These are phyloP conservation scores for Metschnikowia kofuensis DNA, from an alignment of 805 yeast species.

Conservation along the genomic window DNA sequence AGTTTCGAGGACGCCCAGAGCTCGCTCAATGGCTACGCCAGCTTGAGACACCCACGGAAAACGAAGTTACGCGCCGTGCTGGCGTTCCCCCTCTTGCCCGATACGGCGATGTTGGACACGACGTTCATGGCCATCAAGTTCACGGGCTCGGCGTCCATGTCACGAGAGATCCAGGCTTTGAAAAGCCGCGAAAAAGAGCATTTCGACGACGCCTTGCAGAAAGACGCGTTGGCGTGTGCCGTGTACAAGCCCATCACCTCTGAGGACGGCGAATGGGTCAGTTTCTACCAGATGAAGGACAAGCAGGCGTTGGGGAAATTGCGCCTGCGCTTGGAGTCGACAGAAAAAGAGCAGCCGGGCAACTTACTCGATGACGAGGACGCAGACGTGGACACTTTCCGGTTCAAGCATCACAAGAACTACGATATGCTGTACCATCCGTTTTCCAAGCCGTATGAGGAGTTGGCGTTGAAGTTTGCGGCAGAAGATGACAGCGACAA, in stretches of 20 bases:
- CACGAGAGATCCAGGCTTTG: conserved; percentile 32
- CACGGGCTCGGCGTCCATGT: conserved; percentile 51
- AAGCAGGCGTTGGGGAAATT: conserved; percentile 23
- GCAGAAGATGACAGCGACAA: conserved; percentile 22
- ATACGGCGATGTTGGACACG: conserved; percentile 85
- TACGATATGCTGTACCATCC: conserved; percentile 65
- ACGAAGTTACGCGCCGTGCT: conserved; percentile 68
- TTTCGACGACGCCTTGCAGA: conserved; percentile 31
- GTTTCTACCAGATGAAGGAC: conserved; percentile 41
- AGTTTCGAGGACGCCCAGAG: conserved; percentile 66
- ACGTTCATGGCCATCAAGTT: conserved; percentile 64
- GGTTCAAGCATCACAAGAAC: conserved; percentile 68
- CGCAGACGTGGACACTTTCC: conserved; percentile 40
- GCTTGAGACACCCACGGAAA: conserved; percentile 75
- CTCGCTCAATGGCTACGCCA: conserved; percentile 35
- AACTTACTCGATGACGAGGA: conserved; percentile 45
- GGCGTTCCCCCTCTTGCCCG: conserved; percentile 83
- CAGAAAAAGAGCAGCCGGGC: conserved; percentile 41
- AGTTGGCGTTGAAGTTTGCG: conserved; percentile 62
- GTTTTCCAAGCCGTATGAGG: conserved; percentile 51
- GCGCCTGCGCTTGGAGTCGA: conserved; percentile 33
- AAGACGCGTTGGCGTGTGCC: conserved; percentile 49
- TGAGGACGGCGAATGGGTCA: conserved; percentile 75
- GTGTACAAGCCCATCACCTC: conserved; percentile 72
- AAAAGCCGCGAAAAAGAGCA: conserved; percentile 27